Base-by-base conservation (phyloP, 176 grass and related monocot genomes). In the Panicum miliaceum region DNA sequence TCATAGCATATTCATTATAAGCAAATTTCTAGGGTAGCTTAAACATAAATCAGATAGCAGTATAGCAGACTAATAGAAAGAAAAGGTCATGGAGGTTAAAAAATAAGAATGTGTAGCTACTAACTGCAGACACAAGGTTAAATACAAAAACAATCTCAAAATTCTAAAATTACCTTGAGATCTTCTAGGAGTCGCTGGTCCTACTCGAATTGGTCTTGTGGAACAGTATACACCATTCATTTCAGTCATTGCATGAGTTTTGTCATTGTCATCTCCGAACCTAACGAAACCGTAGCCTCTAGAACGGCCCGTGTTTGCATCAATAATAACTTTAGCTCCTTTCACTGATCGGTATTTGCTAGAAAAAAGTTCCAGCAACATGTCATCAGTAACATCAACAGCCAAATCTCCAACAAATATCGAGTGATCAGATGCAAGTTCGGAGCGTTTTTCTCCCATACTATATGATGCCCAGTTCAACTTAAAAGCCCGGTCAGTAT, bases 341-440 rank as follows among this genome's bases (percentile, higher is more conserved):
- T 92, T 92, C 43, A 92, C 90, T 62, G 90, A 92, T 75, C 42
- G 78, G 56, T 92, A 92, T 80, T 88, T 92, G 79, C 68, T 89
- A 83, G 90, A 87, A 89, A 92, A 92, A 82, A 89, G 79, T 63
- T 80, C 61, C 83, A 88, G 76, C 57, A 92, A 75, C 79, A 82
- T 86, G 12, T 88, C 83, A 80, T 92, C 86, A 63, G 90, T 92
- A 73, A 92, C 90, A 86, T 92, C 90, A 41, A 88, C 68, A 75
- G 86, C 90, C 84, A 92, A 80, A 92, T 92, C 90, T 18, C 90
- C 90, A 79, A 92, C 90, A 89, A 92, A 92, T 83, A 89, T 92
- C 15, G 90, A 92, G 82, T 92, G 74, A 86, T 92, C 90, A 68
- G 86, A 88, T 69, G 86, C 60, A 89, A 92, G 47, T 78, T 92